Conservation (phyloP, 2,329 filamentous ascomycete species). For the Ophiocordyceps camponoti-saundersi region DNA sequence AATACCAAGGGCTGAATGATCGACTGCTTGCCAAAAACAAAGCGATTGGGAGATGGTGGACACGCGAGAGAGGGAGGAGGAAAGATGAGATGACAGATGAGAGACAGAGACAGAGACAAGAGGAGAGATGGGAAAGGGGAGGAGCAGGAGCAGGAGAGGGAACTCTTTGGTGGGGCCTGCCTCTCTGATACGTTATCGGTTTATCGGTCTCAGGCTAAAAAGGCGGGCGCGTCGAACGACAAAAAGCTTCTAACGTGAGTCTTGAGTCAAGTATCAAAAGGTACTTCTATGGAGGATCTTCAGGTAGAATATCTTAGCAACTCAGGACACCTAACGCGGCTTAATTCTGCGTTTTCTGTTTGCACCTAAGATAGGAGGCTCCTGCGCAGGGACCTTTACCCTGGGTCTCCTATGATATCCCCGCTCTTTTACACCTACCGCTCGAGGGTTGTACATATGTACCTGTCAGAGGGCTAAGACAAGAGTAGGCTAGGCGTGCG, state of each 20-base stretch:
- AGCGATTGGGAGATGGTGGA: not conserved
- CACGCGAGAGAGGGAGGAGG: not conserved
- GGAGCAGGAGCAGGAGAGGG: not conserved
- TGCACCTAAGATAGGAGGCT: not conserved
- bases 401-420: not conserved
- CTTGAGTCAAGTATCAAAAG: not conserved
- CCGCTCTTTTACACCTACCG: not conserved
- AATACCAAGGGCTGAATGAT: not conserved
- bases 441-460: not conserved
- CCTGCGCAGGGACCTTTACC: not conserved
- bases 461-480: too few relatives aligned
- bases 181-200: conserved; percentile 1
- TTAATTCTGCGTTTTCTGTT: not conserved
- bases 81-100: too few relatives aligned
- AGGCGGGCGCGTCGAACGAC: not conserved
- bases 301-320: not conserved
- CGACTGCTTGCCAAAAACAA: conserved; percentile 2
- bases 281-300: not conserved
- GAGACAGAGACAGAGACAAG: too few relatives aligned
- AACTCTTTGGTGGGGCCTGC: conserved; percentile 1
- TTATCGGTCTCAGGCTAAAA: not conserved
- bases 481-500: too few relatives aligned
- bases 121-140: not conserved
- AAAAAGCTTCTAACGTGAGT: too few relatives aligned
- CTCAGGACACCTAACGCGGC: not conserved